A percentile compares a stretch with the other conserved stretches of the same genome.
These are phyloP conservation scores for Brettanomyces bruxellensis DNA, from an alignment of 805 yeast genomes.

Conservation along the genomic window DNA sequence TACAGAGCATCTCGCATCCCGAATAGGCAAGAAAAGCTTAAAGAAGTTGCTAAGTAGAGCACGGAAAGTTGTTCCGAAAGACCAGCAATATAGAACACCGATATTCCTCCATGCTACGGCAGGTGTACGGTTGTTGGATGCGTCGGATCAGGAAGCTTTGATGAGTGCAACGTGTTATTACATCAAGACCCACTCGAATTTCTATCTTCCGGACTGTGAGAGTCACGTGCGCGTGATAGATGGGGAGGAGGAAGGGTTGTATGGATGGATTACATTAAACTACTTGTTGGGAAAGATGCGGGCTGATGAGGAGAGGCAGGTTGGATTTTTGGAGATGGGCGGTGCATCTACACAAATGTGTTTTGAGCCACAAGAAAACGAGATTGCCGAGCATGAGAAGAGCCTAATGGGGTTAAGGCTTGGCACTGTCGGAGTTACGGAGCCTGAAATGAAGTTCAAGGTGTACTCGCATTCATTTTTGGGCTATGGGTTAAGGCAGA, in stretches of 20 bases:
- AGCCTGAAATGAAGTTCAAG: constrained; percentile 24
- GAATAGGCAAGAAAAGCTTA: constrained; percentile 41
- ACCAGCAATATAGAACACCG: constrained; percentile 57
- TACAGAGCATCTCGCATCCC: constrained; percentile 35
- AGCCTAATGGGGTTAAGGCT: constrained; percentile 38
- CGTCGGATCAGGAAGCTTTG: constrained; percentile 34
- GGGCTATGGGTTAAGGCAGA: constrained; percentile 55
- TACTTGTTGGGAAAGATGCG: constrained; percentile 40
- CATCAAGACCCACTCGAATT: constrained; percentile 35
- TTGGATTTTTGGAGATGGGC: constrained; percentile 55
- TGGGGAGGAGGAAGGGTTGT: constrained; percentile 59
- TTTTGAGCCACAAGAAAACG: constrained; percentile 46
- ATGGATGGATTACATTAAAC: constrained; percentile 60
- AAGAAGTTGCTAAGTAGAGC: constrained; percentile 40
- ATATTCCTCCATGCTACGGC: constrained; percentile 64
- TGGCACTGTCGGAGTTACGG: constrained; percentile 21
- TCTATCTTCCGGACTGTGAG: constrained; percentile 52
- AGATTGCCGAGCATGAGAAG: constrained; percentile 34
- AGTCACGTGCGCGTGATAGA: constrained; percentile 51
- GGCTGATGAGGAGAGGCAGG: constrained; percentile 31
- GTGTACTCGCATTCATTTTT: constrained; percentile 48
- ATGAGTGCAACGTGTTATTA: constrained; percentile 42
- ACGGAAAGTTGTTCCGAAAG: constrained; percentile 43
- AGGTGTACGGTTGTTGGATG: constrained; percentile 52
- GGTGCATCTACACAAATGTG: constrained; percentile 61